Percentiles rank a stretch among this genome's conserved stretches.
Evolutionary conservation across 148 eudicot species (phyloP).

Genomic region (Vaccinium corymbosum): DNA sequence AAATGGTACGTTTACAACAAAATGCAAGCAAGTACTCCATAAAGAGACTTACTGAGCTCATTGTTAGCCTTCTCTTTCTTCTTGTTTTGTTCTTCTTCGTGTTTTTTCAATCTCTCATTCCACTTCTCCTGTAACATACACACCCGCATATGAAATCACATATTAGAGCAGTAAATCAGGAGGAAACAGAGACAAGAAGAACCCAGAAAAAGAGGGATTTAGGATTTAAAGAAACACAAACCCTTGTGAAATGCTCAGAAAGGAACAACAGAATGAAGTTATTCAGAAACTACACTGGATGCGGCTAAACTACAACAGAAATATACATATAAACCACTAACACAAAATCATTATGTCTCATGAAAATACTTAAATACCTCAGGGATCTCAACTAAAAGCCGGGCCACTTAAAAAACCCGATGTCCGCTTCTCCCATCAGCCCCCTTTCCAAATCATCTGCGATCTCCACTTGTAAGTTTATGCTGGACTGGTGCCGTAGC

Average conservation of each 20-base stretch:
- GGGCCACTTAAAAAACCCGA: no score
- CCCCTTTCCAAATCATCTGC: no score
- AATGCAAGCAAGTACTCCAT: not conserved
- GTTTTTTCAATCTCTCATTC: slow-evolving; percentile 51
- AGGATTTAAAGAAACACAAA: slow-evolving; percentile 1
- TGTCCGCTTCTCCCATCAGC: no score
- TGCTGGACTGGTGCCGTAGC: no score
- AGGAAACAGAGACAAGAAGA: not conserved
- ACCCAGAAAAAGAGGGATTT: not conserved
- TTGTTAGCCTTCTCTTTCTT: slow-evolving; percentile 17
- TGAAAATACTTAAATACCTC: no score
- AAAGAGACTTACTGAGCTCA: slow-evolving; percentile 25
- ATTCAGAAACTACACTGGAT: not conserved
- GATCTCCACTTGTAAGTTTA: no score
- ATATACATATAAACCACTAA: not conserved
- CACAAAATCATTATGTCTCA: not conserved
- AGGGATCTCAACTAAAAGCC: no score
- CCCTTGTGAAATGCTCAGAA: slow-evolving; percentile 23
- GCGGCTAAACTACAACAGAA: not conserved
- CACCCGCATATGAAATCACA: not conserved
- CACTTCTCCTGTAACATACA: slow-evolving; percentile 39
- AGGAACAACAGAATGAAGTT: not conserved
- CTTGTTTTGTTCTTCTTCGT: slow-evolving; percentile 37
- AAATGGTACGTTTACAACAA: no score
- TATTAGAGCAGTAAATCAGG: not conserved